These are phyloP conservation scores for Alternaria ethzedia DNA, from an alignment of 2,329 filamentous ascomycete species.

Conservation along the genomic window DNA sequence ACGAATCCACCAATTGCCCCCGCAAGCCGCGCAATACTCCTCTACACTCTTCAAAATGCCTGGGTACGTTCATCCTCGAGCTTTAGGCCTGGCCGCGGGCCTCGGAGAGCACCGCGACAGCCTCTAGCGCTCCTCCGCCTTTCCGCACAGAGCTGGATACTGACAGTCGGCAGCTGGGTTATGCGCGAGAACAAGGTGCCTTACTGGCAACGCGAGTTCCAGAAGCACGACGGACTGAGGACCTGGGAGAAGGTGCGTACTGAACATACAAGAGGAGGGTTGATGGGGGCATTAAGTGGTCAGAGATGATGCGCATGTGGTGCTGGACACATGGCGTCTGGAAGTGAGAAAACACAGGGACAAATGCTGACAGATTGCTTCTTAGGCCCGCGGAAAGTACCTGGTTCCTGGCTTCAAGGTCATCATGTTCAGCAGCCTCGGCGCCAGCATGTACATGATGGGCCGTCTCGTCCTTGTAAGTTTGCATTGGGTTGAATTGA, in stretches of 20 bases:
- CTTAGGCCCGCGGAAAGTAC: conserved; percentile 70
- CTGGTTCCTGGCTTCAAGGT: conserved; percentile 73
- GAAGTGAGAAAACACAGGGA: background rate
- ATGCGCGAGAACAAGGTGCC: conserved; percentile 80
- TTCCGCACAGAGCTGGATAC: conserved; percentile 26
- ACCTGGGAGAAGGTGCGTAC: conserved; percentile 78
- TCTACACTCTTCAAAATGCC: conserved; percentile 52
- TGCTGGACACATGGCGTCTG: background rate
- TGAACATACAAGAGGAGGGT: conserved; percentile 13
- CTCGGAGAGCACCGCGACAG: conserved; percentile 16
- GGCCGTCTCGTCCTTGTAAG: conserved; percentile 68
- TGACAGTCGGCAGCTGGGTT: conserved; percentile 53
- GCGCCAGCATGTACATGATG: conserved; percentile 75
- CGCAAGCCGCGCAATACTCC: conserved; percentile 31
- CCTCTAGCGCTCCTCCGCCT: conserved; percentile 15
- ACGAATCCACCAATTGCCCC: conserved; percentile 44
- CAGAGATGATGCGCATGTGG: background rate
- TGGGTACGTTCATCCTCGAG: conserved; percentile 47
- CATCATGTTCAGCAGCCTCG: conserved; percentile 67
- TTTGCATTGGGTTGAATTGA: background rate
- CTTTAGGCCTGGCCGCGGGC: conserved; percentile 3
- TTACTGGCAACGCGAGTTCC: conserved; percentile 75
- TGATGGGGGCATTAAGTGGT: background rate
- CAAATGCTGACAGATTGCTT: conserved; percentile 24
- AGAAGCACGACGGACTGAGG: conserved; percentile 73